phyloP scores from a whole-genome alignment of 306 rosid species.

The Sindora glabra region DNA sequence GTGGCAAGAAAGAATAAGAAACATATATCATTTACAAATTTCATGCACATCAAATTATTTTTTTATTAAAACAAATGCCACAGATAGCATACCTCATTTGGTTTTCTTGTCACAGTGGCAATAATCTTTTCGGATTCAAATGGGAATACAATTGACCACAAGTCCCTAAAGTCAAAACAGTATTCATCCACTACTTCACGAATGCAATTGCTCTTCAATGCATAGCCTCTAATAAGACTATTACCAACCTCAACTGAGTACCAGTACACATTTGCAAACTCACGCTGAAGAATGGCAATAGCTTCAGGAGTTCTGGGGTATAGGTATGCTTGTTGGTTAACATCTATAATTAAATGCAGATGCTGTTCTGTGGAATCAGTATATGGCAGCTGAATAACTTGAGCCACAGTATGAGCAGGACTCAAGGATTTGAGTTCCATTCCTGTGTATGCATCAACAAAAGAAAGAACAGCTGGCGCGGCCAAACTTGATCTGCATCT shows the following conservation, averaged over 20 bases:
- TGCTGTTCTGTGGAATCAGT: constrained; percentile 88
- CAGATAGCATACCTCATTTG: constrained; percentile 56
- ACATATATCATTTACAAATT: constrained; percentile 3
- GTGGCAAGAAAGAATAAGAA: no score
- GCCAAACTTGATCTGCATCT: constrained; percentile 59
- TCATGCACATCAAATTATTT: not conserved
- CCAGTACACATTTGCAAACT: constrained; percentile 86
- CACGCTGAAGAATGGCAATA: constrained; percentile 51
- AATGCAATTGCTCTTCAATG: constrained; percentile 58
- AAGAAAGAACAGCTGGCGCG: constrained; percentile 65
- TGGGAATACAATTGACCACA: constrained; percentile 88
- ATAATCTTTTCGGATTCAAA: constrained; percentile 86
- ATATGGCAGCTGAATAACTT: constrained; percentile 76
- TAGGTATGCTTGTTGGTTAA: constrained; percentile 49
- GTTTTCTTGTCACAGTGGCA: constrained; percentile 63
- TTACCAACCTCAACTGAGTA: constrained; percentile 69
- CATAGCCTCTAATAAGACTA: constrained; percentile 82
- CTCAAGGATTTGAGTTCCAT: constrained; percentile 50
- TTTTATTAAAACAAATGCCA: not conserved
- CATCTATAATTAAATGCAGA: constrained; percentile 76
- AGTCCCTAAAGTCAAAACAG: constrained; percentile 73
- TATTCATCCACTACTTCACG: constrained; percentile 44
- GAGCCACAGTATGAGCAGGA: constrained; percentile 51
- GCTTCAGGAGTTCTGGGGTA: constrained; percentile 90
- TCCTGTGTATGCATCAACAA: constrained; percentile 80